Conservation (phyloP, 2,329 filamentous ascomycete genomes). For the Aspergillus aculeatus region DNA sequence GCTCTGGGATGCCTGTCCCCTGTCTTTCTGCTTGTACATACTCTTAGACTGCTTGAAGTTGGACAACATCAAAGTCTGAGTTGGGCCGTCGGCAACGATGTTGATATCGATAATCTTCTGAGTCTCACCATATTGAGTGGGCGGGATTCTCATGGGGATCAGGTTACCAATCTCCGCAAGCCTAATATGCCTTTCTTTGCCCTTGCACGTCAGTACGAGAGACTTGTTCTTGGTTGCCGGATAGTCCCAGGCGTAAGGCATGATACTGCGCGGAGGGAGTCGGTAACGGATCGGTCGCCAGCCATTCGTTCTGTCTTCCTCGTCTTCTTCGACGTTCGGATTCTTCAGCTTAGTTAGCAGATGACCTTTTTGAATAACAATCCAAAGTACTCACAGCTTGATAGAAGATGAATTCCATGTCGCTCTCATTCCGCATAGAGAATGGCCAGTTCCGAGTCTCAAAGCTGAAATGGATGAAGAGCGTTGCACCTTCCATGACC, state of each 20-base stretch:
- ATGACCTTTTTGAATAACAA: neutral
- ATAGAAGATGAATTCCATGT: conserved; percentile 94
- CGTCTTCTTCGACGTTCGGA: conserved; percentile 89
- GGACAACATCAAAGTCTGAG: conserved; percentile 87
- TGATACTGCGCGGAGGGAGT: conserved; percentile 89
- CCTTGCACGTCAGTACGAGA: conserved; percentile 75
- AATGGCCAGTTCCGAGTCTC: conserved; percentile 97
- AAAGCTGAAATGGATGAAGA: conserved; percentile 86
- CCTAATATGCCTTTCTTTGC: conserved; percentile 86
- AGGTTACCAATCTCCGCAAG: conserved; percentile 95
- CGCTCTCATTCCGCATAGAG: conserved; percentile 97
- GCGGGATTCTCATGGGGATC: conserved; percentile 85
- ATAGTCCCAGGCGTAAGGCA: conserved; percentile 99
- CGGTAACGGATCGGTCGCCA: conserved; percentile 94
- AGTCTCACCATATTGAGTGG: conserved; percentile 59
- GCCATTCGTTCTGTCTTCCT: conserved; percentile 71
- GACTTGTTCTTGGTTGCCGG: conserved; percentile 96
- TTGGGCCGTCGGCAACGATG: conserved; percentile 91
- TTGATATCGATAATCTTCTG: conserved; percentile 95
- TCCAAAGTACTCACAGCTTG: conserved; percentile 60
- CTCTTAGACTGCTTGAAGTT: conserved; percentile 94
- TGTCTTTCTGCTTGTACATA: conserved; percentile 70
- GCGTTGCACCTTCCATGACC: conserved; percentile 86
- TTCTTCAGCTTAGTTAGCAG: conserved; percentile 46
- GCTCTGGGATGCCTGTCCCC: conserved; percentile 54